Percentiles rank a stretch among this genome's conserved stretches.
Conservation (phyloP, 371 early-diverging fungal species). For the Rhizopus sp. region DNA sequence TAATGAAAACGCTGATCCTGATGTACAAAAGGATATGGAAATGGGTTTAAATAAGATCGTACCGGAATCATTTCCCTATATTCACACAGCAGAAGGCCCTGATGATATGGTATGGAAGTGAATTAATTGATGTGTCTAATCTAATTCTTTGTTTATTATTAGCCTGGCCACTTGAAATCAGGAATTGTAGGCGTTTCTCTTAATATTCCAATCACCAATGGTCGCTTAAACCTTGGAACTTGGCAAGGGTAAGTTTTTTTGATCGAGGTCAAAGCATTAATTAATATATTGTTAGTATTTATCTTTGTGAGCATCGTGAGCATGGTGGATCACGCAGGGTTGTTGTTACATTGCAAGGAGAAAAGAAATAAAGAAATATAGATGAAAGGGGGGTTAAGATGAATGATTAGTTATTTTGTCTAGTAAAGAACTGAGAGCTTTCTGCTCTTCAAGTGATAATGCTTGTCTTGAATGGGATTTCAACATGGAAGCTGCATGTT, state of each 20-base stretch:
- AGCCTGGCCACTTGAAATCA: constrained; percentile 89
- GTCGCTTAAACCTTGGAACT: constrained; percentile 79
- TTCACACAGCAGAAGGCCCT: constrained; percentile 76
- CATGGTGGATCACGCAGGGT: constrained; percentile 62
- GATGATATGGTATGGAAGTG: constrained; percentile 47
- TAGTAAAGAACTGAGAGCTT: not conserved
- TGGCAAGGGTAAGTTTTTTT: constrained; percentile 83
- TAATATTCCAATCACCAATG: constrained; percentile 85
- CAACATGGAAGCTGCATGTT: not conserved
- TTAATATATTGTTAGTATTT: not conserved
- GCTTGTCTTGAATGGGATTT: not conserved
- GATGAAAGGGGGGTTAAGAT: not conserved
- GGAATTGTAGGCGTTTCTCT: constrained; percentile 84
- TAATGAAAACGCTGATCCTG: constrained; percentile 85
- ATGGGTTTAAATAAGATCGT: constrained; percentile 56
- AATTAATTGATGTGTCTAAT: not conserved
- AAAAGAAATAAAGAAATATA: constrained; percentile 29
- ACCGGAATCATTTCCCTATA: constrained; percentile 78
- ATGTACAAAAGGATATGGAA: constrained; percentile 82
- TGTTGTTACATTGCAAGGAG: constrained; percentile 79
- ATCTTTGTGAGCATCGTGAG: constrained; percentile 39
- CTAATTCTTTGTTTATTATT: constrained; percentile 42
- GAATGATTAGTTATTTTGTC: not conserved
- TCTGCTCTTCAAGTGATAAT: not conserved
- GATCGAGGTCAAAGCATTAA: not conserved